Evolutionary conservation across 768 basidiomycete species (phyloP).

Genomic region (Lentinula detonsa): DNA sequence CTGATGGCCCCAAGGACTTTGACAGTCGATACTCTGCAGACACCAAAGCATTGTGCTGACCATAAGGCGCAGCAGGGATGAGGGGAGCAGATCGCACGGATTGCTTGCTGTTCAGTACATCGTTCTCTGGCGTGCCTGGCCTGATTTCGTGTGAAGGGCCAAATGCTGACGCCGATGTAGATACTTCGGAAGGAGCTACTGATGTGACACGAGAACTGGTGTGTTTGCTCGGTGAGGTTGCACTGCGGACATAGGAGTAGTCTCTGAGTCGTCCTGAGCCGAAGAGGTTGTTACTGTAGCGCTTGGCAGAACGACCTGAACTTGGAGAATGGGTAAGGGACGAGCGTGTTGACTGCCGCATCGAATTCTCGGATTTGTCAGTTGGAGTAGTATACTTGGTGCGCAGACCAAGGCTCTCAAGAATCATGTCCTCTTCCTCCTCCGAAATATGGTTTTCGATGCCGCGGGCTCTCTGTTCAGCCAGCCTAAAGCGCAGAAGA

Average conservation of each 20-base stretch:
- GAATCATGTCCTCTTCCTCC: conserved; percentile 80
- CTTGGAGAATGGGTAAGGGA: conserved; percentile 38
- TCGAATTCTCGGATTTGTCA: conserved; percentile 24
- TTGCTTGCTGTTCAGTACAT: conserved; percentile 24
- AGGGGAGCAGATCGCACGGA: conserved; percentile 37
- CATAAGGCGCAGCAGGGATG: conserved; percentile 29
- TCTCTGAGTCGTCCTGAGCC: conserved; percentile 77
- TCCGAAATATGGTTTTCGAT: conserved; percentile 65
- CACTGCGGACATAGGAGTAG: conserved; percentile 61
- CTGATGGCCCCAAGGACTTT: conserved; percentile 44
- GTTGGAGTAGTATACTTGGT: conserved; percentile 22
- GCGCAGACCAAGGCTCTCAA: conserved; percentile 61
- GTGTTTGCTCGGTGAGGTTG: conserved; percentile 36
- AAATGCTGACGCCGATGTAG: conserved; percentile 30
- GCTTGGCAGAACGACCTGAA: conserved; percentile 47
- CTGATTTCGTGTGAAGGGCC: conserved; percentile 37
- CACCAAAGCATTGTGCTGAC: conserved; percentile 26
- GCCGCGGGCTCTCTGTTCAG: conserved; percentile 71
- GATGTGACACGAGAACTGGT: conserved; percentile 43
- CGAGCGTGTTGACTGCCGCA: conserved; percentile 25
- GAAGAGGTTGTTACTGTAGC: conserved; percentile 85
- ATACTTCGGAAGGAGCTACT: conserved; percentile 42
- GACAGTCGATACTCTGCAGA: conserved; percentile 41
- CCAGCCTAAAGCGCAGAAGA: conserved; percentile 59
- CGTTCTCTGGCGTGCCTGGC: conserved; percentile 53